phyloP scores from a whole-genome alignment of 257 asterid genomes.

The Solanum lycopersicoides region DNA sequence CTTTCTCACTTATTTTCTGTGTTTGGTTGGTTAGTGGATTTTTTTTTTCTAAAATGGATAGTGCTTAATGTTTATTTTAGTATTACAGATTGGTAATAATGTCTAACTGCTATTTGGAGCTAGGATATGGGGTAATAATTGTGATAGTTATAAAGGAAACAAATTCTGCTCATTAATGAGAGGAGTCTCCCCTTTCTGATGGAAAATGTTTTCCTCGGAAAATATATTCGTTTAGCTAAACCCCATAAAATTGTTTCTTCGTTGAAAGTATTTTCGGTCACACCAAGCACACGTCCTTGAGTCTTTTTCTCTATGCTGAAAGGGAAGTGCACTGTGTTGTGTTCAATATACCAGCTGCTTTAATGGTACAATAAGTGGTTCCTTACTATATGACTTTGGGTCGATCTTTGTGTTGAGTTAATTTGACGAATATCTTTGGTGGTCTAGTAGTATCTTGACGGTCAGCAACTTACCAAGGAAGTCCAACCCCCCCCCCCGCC shows the following conservation, averaged over 20 bases:
- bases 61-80: not conserved
- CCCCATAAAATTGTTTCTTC: not conserved
- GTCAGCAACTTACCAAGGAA: not conserved
- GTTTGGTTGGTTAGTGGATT: not conserved
- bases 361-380: not conserved
- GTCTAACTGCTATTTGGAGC: not conserved
- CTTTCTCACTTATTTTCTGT: not conserved
- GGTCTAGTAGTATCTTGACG: not conserved
- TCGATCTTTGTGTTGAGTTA: not conserved
- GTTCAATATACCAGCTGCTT: not conserved
- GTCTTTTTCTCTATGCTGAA: not conserved
- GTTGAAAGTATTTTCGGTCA: not conserved
- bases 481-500: not conserved
- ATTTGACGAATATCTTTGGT: not conserved
- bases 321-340: not conserved
- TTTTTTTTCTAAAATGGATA: not conserved
- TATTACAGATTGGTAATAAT: not conserved
- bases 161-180: not conserved
- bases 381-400: not conserved
- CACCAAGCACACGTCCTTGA: not conserved
- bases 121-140: not conserved
- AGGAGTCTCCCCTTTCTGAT: not conserved
- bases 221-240: not conserved
- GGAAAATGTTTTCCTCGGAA: not conserved
- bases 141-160: not conserved